Evolutionary conservation across 768 basidiomycete genomes (phyloP).

Genomic region (Gautieria morchelliformis): DNA sequence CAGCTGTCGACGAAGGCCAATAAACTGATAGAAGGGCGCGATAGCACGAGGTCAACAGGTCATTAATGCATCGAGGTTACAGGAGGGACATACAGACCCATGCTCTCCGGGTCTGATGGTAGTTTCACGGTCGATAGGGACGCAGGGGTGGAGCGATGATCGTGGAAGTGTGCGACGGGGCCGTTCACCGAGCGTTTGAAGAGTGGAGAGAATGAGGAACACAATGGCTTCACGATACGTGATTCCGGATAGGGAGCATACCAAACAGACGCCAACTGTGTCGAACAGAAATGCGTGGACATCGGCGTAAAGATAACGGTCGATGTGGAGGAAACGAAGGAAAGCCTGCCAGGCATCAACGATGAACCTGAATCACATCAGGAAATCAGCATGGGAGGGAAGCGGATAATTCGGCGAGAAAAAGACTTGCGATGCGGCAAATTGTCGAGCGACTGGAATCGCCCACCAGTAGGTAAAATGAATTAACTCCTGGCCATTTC

Average conservation of each 20-base stretch:
- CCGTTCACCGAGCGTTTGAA: background rate
- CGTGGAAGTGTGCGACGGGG: background rate
- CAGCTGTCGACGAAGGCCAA: background rate
- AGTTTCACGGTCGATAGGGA: background rate
- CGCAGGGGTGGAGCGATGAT: background rate
- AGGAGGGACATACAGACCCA: background rate
- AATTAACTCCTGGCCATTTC: background rate
- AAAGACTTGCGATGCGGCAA: background rate
- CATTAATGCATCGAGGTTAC: background rate
- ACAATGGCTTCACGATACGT: background rate
- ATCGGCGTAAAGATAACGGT: background rate
- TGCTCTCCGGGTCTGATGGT: background rate
- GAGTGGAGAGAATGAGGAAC: background rate
- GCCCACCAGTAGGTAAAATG: background rate
- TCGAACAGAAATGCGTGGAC: background rate
- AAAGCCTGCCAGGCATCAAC: background rate
- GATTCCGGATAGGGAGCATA: background rate
- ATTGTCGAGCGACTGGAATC: background rate
- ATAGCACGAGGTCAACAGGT: background rate
- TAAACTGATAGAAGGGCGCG: background rate
- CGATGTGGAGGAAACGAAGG: background rate
- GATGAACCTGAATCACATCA: background rate
- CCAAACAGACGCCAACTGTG: background rate
- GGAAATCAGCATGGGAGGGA: background rate
- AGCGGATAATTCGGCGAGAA: background rate